A percentile compares a stretch with the other conserved stretches of the same genome.
phyloP scores from a whole-genome alignment of 2,329 filamentous ascomycete species.

The Triangularia setosa region DNA sequence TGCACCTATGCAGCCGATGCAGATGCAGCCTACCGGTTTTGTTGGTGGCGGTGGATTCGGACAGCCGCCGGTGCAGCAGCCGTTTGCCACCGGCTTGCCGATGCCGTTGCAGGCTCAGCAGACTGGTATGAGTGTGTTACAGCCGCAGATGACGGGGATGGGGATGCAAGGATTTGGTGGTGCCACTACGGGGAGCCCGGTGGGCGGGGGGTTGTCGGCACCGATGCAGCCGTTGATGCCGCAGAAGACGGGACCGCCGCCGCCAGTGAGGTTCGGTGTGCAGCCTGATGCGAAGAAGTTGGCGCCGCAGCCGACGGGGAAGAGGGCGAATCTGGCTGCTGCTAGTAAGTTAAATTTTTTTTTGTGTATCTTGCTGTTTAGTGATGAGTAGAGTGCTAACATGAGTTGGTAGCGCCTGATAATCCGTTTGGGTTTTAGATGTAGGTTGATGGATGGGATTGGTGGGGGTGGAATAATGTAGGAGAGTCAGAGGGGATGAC shows the following conservation, averaged over 20 bases:
- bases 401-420: conserved; percentile 25
- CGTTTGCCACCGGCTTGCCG: conserved; percentile 35
- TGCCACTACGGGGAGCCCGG: not conserved
- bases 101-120: conserved; percentile 40
- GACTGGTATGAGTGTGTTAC: conserved; percentile 38
- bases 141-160: conserved; percentile 45
- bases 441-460: not conserved
- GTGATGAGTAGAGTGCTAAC: conserved; percentile 11
- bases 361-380: not conserved
- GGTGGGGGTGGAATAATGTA: not conserved
- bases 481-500: not conserved
- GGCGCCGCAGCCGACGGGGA: conserved; percentile 79
- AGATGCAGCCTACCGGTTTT: conserved; percentile 17
- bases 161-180: conserved; percentile 3
- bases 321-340: conserved; percentile 85
- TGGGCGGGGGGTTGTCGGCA: conserved; percentile 21
- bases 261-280: conserved; percentile 85
- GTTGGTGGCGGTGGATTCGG: not conserved
- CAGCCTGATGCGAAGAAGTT: conserved; percentile 69
- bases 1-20: not conserved
- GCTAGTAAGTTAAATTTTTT: conserved; percentile 78
- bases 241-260: conserved; percentile 81
- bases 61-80: conserved; percentile 26
- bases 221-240: conserved; percentile 57
- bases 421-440: conserved; percentile 32